These are phyloP conservation scores for Pestalotiopsis sp. DNA, from an alignment of 2,329 filamentous ascomycete species.

Conservation along the genomic window DNA sequence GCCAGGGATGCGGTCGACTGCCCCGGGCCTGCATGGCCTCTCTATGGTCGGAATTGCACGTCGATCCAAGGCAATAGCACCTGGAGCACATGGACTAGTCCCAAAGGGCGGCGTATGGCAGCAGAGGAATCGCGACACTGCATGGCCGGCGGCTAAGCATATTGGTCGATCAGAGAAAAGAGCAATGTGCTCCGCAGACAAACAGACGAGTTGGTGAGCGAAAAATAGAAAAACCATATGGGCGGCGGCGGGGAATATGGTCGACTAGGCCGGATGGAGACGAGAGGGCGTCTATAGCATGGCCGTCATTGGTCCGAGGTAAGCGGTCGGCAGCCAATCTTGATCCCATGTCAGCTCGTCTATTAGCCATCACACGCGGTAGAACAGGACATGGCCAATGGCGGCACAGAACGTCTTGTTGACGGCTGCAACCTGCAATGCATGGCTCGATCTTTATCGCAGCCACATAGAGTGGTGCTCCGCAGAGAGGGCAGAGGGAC, in stretches of 20 bases:
- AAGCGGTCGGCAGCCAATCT: slow-evolving; percentile 31
- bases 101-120: slow-evolving; percentile 28
- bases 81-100: slow-evolving; percentile 23
- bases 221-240: slow-evolving; percentile 26
- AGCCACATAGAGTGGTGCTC: slow-evolving; percentile 1
- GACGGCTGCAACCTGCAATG: slow-evolving; percentile 23
- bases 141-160: slow-evolving; percentile 44
- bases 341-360: slow-evolving; percentile 23
- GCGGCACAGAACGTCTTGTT: slow-evolving; percentile 20
- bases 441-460: slow-evolving; percentile 14
- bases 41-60: slow-evolving; percentile 28
- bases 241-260: slow-evolving; percentile 15
- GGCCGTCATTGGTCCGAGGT: slow-evolving; percentile 33
- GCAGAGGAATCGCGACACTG: slow-evolving; percentile 33
- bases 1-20: slow-evolving; percentile 25
- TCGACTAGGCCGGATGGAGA: slow-evolving; percentile 33
- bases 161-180: slow-evolving; percentile 22
- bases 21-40: slow-evolving; percentile 17
- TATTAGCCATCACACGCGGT: slow-evolving; percentile 35
- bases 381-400: slow-evolving; percentile 25
- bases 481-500: background rate
- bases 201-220: slow-evolving; percentile 11
- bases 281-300: slow-evolving; percentile 44
- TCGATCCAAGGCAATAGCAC: slow-evolving; percentile 27
- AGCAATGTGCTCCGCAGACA: slow-evolving; percentile 23